Evolutionary conservation across 2,329 filamentous ascomycete genomes (phyloP).

Genomic region (Aureobasidium musti): DNA sequence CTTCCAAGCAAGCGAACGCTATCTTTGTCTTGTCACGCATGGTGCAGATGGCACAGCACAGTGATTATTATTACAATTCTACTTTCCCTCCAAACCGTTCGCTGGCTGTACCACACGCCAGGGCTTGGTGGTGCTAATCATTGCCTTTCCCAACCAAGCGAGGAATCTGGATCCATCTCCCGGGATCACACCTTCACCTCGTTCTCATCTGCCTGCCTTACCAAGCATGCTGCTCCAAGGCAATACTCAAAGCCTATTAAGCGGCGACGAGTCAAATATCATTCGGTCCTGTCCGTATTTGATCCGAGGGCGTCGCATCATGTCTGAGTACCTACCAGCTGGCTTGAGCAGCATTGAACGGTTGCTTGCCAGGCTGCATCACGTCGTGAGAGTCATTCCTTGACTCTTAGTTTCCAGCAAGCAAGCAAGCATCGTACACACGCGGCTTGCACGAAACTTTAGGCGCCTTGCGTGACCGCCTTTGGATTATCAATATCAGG

Average conservation of each 20-base stretch:
- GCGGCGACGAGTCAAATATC: constrained; percentile 24
- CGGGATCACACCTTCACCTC: constrained; percentile 19
- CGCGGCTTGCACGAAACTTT: constrained; percentile 17
- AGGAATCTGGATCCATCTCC: constrained; percentile 27
- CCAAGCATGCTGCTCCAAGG: constrained; percentile 18
- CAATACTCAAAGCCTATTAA: constrained; percentile 18
- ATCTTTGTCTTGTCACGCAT: constrained; percentile 27
- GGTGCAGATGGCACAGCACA: constrained; percentile 21
- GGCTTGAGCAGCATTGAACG: constrained; percentile 23
- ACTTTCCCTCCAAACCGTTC: constrained; percentile 18
- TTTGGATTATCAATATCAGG: constrained; percentile 19
- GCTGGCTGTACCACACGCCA: constrained; percentile 26
- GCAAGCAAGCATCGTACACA: constrained; percentile 14
- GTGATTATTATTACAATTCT: constrained; percentile 9
- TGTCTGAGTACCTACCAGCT: constrained; percentile 19
- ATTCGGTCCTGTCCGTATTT: constrained; percentile 12
- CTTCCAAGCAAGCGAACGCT: constrained; percentile 13
- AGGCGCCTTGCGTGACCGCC: constrained; percentile 22
- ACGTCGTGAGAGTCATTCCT: not conserved
- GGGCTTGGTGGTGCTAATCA: constrained; percentile 21
- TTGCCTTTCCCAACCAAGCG: constrained; percentile 26
- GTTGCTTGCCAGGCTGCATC: constrained; percentile 12
- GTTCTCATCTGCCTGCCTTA: constrained; percentile 25
- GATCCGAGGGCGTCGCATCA: constrained; percentile 12
- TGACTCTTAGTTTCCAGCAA: not conserved